Percentiles rank a stretch among this genome's conserved stretches.
Conservation (phyloP, 768 basidiomycete genomes). For the Polyporus arcularius region DNA sequence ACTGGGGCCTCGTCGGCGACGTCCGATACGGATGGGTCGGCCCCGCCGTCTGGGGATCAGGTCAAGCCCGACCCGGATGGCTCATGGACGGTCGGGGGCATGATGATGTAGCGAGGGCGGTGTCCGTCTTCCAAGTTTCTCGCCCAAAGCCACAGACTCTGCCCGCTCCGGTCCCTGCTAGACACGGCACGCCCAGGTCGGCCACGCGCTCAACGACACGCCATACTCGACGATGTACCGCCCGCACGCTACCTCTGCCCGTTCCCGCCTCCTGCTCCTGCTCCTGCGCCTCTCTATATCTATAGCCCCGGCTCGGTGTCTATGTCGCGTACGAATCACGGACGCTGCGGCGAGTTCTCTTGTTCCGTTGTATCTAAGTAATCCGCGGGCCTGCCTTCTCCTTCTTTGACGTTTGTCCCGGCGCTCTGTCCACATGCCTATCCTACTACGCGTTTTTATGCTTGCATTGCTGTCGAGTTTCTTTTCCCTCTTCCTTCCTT, state of each 20-base stretch:
- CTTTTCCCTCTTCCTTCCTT: not conserved
- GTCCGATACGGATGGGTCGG: slow-evolving; percentile 19
- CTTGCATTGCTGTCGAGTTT: slow-evolving; percentile 4
- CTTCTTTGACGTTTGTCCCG: not conserved
- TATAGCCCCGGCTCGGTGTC: slow-evolving; percentile 12
- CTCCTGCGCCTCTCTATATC: slow-evolving; percentile 11
- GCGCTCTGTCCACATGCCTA: not conserved
- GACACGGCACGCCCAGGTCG: not conserved
- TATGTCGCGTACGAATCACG: slow-evolving; percentile 14
- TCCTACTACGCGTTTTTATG: slow-evolving; percentile 13
- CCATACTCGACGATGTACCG: not conserved
- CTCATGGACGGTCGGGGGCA: slow-evolving; percentile 19
- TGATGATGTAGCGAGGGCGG: slow-evolving; percentile 21
- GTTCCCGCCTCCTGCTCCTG: not conserved
- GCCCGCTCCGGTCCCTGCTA: not conserved
- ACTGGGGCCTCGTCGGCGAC: not conserved
- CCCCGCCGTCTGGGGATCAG: slow-evolving; percentile 10
- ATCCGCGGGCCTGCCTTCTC: not conserved
- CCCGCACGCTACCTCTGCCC: not conserved
- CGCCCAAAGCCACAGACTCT: not conserved
- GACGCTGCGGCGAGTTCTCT: slow-evolving; percentile 18
- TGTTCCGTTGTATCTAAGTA: slow-evolving; percentile 12
- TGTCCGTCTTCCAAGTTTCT: not conserved
- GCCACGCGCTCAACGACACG: not conserved
- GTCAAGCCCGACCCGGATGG: slow-evolving; percentile 32